A percentile compares a stretch with the other conserved stretches of the same genome.
Evolutionary conservation across 805 yeast species (phyloP).

Genomic region (Debaryomyces castellii): DNA sequence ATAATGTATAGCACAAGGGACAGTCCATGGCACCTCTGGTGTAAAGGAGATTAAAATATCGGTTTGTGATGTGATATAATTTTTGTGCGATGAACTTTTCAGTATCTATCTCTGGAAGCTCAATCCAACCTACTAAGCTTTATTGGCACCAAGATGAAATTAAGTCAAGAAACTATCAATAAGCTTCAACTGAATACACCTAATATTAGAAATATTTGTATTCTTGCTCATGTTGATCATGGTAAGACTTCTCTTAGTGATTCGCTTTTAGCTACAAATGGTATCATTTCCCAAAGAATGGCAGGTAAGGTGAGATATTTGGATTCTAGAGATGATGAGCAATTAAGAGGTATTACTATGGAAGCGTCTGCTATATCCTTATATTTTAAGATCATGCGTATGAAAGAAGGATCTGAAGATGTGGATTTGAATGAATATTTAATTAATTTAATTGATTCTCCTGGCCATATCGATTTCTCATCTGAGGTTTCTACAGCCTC

Average conservation of each 20-base stretch:
- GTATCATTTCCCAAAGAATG: conserved; percentile 89
- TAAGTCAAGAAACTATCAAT: conserved; percentile 63
- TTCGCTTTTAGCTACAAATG: conserved; percentile 89
- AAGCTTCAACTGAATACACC: conserved; percentile 68
- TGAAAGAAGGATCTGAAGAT: conserved; percentile 31
- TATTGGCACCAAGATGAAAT: conserved; percentile 37
- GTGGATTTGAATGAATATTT: conserved; percentile 68
- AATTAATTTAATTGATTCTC: conserved; percentile 92
- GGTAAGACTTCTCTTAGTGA: conserved; percentile 96
- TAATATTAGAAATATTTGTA: conserved; percentile 84
- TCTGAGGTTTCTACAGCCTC: conserved; percentile 97
- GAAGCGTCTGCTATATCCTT: conserved; percentile 93
- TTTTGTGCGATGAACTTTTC: not conserved
- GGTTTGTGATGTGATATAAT: not conserved
- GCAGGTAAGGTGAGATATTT: conserved; percentile 94
- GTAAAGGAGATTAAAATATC: not conserved
- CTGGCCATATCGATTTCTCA: conserved; percentile 98
- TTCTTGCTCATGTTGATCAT: conserved; percentile 97
- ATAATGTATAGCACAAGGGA: conserved; percentile 26
- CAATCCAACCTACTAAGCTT: not conserved
- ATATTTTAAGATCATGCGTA: conserved; percentile 70
- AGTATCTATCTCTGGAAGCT: not conserved
- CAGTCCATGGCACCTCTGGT: conserved; percentile 18
- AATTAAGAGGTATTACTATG: conserved; percentile 95
- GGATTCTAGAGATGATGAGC: conserved; percentile 95